Evolutionary conservation across 306 rosid genomes (phyloP), one percentile per base, ranked within the genome.

Genomic region (Styphnolobium japonicum): DNA sequence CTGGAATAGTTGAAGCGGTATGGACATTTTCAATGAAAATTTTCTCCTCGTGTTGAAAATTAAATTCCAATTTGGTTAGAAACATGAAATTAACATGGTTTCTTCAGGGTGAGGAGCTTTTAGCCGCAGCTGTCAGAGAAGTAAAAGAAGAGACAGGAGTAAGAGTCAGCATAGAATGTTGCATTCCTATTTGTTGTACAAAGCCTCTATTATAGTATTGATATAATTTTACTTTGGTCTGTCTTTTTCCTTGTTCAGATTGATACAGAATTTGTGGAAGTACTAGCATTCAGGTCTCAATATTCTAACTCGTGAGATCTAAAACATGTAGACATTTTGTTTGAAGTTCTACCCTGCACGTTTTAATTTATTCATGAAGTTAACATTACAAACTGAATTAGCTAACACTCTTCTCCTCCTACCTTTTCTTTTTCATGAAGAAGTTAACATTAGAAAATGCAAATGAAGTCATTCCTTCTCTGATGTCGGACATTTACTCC

Each of bases 121-220:
- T 74, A 9, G 42, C 40, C 39, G 80, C 87, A 61, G 89, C 89
- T 40, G 45, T 60, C 16, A 82, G 91, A 85, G 91, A 88, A 85
- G 91, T 88, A 51, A 85, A 88, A 77, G 91, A 88, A 83, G 91
- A 88, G 85, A 88, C 91, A 25, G 91, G 89, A 73, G 91, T 88
- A 58, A 37, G 91, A 77, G 21, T 63, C 15, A 71, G 67, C 37
- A 49, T 71, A 70, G 57, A 53, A n/a, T 39, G 55, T 61, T 23
- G 40, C n/a, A 81, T 84, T 39, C 9, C 19, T 23, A 62, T 52
- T 16, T 62, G 15, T 34, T 77, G 48, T 36, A 33, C 18, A 73
- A 72, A 46, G 34, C 34, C 10, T 36, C 36, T 33, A 56, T 68
- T n/a, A n/a, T n/a, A n/a, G n/a, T n/a, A n/a, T n/a, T n/a, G n/a